Base-by-base conservation (phyloP, 2,329 filamentous ascomycete species). In the Exserohilum rostratum region DNA sequence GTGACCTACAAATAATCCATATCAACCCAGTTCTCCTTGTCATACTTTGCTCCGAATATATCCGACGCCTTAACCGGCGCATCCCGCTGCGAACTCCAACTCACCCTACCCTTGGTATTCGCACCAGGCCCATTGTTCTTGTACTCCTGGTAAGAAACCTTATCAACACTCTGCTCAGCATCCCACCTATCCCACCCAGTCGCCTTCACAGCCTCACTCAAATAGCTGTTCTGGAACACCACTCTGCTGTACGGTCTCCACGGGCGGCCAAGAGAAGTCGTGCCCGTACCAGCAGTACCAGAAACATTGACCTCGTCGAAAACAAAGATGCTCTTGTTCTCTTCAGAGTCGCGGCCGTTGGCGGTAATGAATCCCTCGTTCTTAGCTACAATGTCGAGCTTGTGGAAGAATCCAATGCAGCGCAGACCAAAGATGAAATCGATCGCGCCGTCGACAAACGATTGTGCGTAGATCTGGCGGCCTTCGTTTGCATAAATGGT, bases 391-490 rank as follows among this genome's bases (percentile, higher is more conserved):
- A 67, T 67, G 7, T 72, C 62, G 33, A 81, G 25, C 27, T 64
- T 56, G 18, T 67, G 76, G 68, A 79, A 80, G 82, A 79, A 86
- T 46, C 77, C 74, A 54, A 72, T n/a, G n/a, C 61, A 46, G 80
- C 76, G 52, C 77, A 56, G 6, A 58, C 84, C 78, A 64, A 86
- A 86, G 59, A 84, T 81, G 59, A 84, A 84, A 61, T 86, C 84
- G 38, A 82, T 80, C 5, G 82, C 80, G n/a, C 83, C 83, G 35
- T 82, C 78, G 57, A 86, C 83, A 53, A 82, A 81, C 50, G 77
- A 79, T 53, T 80, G 79, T 18, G 78, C 81, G 64, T 84, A 86
- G 34, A 85, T 65, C 61, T 85, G 78, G 58, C 79, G 74, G 48
- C 83, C 84, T 58, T 74, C 74, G 60, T 69, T 60, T 3, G 65